Evolutionary conservation across 2,329 filamentous ascomycete species (phyloP).

Genomic region (Chrysoporthe puriensis): DNA sequence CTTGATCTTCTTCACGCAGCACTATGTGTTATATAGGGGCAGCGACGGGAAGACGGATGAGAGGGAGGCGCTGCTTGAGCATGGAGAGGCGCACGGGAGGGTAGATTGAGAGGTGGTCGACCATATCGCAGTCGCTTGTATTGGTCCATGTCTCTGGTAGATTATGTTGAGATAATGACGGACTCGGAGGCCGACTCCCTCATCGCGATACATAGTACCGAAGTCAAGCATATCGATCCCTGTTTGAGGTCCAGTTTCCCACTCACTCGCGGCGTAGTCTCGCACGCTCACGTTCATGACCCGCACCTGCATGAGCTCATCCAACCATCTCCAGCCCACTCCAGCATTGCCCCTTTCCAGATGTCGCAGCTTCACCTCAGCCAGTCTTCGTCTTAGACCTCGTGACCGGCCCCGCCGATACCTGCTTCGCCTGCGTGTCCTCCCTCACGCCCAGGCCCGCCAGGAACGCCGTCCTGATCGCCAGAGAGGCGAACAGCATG

Average conservation of each 20-base stretch:
- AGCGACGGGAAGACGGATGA: constrained; percentile 39
- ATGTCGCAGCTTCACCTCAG: not conserved
- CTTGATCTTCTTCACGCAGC: constrained; percentile 82
- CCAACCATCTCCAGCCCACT: not conserved
- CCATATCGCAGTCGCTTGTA: not conserved
- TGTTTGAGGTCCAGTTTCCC: not conserved
- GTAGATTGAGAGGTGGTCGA: constrained; percentile 34
- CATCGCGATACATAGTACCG: not conserved
- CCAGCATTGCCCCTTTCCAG: not conserved
- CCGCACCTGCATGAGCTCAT: not conserved
- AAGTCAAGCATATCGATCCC: not conserved
- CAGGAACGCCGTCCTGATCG: constrained; percentile 42
- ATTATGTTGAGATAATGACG: not conserved
- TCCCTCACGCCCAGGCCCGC: constrained; percentile 37
- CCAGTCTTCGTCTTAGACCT: constrained; percentile 25
- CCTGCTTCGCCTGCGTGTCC: not conserved
- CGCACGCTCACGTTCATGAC: no score
- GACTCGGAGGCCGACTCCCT: not conserved
- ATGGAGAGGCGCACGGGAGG: constrained; percentile 36
- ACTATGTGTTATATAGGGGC: constrained; percentile 75
- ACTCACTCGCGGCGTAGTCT: no score
- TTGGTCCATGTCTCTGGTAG: no score
- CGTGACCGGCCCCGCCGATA: not conserved
- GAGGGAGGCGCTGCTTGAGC: constrained; percentile 42
- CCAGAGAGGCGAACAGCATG: constrained; percentile 38